These are phyloP conservation scores for Linum lewisii DNA, from an alignment of 345 rosid genomes.

Conservation along the genomic window DNA sequence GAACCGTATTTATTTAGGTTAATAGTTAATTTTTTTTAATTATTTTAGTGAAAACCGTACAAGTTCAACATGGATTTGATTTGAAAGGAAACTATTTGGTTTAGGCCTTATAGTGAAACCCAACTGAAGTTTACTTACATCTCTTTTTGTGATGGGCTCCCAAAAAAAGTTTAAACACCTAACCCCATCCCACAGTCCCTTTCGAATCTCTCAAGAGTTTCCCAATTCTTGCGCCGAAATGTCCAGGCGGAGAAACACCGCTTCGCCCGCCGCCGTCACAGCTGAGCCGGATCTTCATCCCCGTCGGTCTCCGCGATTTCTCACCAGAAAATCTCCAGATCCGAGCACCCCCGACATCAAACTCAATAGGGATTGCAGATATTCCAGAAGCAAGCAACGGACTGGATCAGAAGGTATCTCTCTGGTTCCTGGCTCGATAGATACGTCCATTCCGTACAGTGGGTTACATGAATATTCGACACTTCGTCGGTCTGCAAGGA, in stretches of 20 bases:
- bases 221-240: neutral
- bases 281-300: neutral
- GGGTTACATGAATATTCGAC: neutral
- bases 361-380: neutral
- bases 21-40: too few relatives aligned
- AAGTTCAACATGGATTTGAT: too few relatives aligned
- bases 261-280: neutral
- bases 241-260: neutral
- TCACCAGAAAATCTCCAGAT: neutral
- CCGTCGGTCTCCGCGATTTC: slow-evolving; percentile 10
- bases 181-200: neutral
- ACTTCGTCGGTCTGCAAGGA: neutral
- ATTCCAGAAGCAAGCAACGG: neutral
- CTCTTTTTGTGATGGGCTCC: too few relatives aligned
- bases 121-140: too few relatives aligned
- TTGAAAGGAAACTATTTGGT: too few relatives aligned
- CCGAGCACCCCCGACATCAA: neutral
- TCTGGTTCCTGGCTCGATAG: neutral
- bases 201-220: neutral
- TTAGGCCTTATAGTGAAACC: too few relatives aligned
- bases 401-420: neutral
- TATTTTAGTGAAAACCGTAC: too few relatives aligned
- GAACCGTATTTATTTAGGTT: too few relatives aligned
- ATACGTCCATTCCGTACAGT: neutral
- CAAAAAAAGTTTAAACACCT: neutral